These are phyloP conservation scores for Adiantum capillusveneris DNA, from an alignment of 75 land plant species.

Conservation along the genomic window DNA sequence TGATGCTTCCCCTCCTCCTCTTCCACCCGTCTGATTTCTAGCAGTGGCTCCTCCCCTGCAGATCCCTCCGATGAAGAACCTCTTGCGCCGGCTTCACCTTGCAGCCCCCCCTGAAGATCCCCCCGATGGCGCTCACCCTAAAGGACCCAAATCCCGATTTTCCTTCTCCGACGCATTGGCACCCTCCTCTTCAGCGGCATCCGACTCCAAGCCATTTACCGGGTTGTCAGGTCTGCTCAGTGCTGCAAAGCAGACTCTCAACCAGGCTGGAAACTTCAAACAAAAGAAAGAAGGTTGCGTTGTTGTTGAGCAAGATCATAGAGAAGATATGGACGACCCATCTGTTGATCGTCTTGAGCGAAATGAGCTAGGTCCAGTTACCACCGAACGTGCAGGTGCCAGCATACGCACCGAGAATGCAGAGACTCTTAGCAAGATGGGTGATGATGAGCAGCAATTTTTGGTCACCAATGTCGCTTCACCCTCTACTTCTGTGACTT, in stretches of 20 bases:
- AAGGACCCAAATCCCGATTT: not conserved
- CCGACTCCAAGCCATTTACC: not conserved
- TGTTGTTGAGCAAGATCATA: not conserved
- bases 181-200: not conserved
- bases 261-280: not conserved
- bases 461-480: no score
- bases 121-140: conserved; percentile 14
- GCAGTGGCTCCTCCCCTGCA: no score
- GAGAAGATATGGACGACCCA: not conserved
- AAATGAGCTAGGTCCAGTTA: no score
- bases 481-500: no score
- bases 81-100: conserved; percentile 61
- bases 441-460: no score
- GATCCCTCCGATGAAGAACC: conserved; percentile 41
- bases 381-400: no score
- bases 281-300: not conserved
- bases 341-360: not conserved
- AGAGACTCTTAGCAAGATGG: no score
- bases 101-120: conserved; percentile 34
- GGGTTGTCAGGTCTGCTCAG: conserved; percentile 4
- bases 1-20: no score
- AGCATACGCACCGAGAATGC: no score
- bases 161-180: not conserved
- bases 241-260: not conserved
- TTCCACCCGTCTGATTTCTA: no score